These are phyloP conservation scores for Amanita exitialis DNA, from an alignment of 768 basidiomycete species.

Conservation along the genomic window DNA sequence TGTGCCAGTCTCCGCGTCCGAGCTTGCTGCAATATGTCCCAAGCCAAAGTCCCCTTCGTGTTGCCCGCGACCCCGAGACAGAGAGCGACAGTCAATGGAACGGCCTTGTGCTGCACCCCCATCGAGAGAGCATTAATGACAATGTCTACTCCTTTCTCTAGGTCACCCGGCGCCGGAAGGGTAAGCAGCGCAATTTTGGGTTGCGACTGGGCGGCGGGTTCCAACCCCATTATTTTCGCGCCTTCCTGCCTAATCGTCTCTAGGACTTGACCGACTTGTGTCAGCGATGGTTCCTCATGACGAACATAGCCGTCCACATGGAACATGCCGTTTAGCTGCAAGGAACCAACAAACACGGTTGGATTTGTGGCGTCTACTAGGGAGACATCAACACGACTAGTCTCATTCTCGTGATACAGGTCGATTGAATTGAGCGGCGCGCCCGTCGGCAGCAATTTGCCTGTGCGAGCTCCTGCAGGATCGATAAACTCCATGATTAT, in stretches of 20 bases:
- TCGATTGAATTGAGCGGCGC: conserved; percentile 34
- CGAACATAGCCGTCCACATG: conserved; percentile 27
- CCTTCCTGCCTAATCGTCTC: conserved; percentile 47
- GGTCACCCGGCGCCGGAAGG: conserved; percentile 18
- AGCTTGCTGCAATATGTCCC: conserved; percentile 30
- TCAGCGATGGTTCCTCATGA: conserved; percentile 16
- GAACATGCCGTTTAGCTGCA: conserved; percentile 31
- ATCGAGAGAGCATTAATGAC: conserved; percentile 55
- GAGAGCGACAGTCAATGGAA: conserved; percentile 65
- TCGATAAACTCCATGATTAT: conserved; percentile 59
- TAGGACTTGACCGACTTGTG: conserved; percentile 22
- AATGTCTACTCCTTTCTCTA: conserved; percentile 32
- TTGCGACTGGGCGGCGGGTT: conserved; percentile 52
- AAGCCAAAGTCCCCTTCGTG: conserved; percentile 42
- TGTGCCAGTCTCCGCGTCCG: conserved; percentile 15
- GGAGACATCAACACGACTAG: conserved; percentile 28
- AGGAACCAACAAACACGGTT: conserved; percentile 46
- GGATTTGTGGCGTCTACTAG: conserved; percentile 72
- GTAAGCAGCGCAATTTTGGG: conserved; percentile 60
- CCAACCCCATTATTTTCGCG: conserved; percentile 53
- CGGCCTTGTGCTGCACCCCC: conserved; percentile 62
- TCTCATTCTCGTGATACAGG: conserved; percentile 13
- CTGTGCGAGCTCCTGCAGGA: conserved; percentile 63
- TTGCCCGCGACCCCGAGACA: conserved; percentile 58
- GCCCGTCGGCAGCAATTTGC: conserved; percentile 57